phyloP scores from a whole-genome alignment of 805 yeast genomes.

The Lipomyces yamanashiensis region DNA sequence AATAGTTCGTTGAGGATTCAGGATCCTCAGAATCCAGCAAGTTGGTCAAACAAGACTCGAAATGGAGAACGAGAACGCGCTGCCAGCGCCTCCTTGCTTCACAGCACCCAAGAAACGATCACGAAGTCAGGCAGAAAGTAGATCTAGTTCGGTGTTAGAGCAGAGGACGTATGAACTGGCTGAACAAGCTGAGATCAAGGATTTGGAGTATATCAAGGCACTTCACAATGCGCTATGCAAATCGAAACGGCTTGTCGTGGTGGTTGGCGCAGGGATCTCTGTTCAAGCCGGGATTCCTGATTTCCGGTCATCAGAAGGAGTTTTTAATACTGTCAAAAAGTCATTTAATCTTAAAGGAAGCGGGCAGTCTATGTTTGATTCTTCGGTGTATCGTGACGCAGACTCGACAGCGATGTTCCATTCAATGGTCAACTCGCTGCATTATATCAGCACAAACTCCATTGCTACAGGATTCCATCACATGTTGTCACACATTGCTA shows the following conservation, averaged over 20 bases:
- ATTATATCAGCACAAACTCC: conserved; percentile 58
- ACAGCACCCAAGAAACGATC: neutral
- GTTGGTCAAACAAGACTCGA: too few relatives aligned
- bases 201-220: conserved; percentile 9
- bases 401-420: conserved; percentile 69
- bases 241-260: conserved; percentile 62
- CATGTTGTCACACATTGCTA: conserved; percentile 62
- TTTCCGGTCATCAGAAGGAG: conserved; percentile 71
- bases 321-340: conserved; percentile 60
- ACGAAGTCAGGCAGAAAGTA: neutral
- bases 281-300: conserved; percentile 92
- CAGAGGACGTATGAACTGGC: neutral
- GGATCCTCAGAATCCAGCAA: too few relatives aligned
- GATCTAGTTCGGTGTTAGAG: neutral
- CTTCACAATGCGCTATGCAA: conserved; percentile 38
- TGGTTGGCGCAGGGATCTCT: conserved; percentile 90
- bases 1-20: too few relatives aligned
- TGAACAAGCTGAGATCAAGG: neutral
- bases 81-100: neutral
- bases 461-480: conserved; percentile 76
- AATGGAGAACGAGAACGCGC: too few relatives aligned
- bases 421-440: conserved; percentile 68
- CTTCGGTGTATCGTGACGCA: conserved; percentile 70
- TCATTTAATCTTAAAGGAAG: conserved; percentile 46
- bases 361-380: conserved; percentile 80